phyloP scores from a whole-genome alignment of 106 monocot genomes.

The Posidonia australis region DNA sequence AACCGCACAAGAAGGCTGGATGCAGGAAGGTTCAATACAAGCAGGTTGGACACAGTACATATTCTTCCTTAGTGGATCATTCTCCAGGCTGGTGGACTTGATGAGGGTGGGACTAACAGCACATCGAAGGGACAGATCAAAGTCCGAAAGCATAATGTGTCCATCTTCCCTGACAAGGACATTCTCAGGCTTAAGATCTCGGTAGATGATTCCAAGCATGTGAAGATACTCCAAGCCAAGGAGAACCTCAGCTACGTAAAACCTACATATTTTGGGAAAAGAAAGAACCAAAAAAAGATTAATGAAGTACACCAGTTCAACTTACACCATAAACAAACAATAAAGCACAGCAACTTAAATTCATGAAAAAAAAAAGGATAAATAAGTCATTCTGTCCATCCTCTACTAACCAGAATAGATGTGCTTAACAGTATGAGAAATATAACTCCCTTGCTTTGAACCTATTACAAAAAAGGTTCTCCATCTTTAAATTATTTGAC shows the following conservation, averaged over 20 bases:
- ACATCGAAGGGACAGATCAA: constrained; percentile 24
- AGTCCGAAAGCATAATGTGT: constrained; percentile 26
- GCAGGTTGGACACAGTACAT: constrained; percentile 16
- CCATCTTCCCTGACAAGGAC: constrained; percentile 30
- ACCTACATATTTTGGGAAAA: constrained; percentile 9
- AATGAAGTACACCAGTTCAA: too few species aligned
- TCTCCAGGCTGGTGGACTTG: constrained; percentile 3
- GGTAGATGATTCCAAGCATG: constrained; percentile 27
- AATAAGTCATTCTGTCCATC: too few species aligned
- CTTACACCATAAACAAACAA: too few species aligned
- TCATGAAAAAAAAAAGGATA: too few species aligned
- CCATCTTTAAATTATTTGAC: too few species aligned
- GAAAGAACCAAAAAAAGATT: too few species aligned
- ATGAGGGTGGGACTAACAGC: constrained; percentile 21
- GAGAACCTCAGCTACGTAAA: constrained; percentile 23
- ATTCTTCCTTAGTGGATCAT: not conserved
- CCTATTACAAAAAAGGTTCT: too few species aligned
- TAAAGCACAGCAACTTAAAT: too few species aligned
- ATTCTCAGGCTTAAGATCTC: constrained; percentile 27
- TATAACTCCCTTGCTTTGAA: too few species aligned
- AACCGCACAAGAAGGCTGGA: constrained; percentile 22
- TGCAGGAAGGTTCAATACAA: constrained; percentile 20
- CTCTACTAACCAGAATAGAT: too few species aligned
- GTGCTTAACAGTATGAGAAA: too few species aligned
- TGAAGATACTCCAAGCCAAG: constrained; percentile 25